Base-by-base conservation (phyloP, 1,139 yeast species). In the Lodderomyces jiufengensis region DNA sequence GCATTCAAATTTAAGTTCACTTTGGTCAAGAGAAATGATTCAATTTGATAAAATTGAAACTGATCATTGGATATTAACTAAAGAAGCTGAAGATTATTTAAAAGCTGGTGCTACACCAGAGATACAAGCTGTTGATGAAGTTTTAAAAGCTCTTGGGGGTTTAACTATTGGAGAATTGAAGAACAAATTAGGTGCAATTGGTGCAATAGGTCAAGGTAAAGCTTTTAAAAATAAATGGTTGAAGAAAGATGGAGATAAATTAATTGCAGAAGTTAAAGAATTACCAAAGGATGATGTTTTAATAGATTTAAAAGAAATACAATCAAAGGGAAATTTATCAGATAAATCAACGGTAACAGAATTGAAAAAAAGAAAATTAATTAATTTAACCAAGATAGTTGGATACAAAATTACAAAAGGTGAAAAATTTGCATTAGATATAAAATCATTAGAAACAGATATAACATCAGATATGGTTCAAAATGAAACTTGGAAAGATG, bases 151-250 rank as follows among this genome's bases (percentile, higher is more conserved):
- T 27, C 20, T 88, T 41, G 95, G 84, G 42, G 88, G 94, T 29
- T 73, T 92, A 53, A 84, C 85, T 54, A 81, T 92, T 48, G 60
- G 84, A 16, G 97, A 92, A 41, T 95, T 92, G 40, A 77, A 78
- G 48, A 60, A 78, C 41, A 77, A 82, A 46, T 70, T 90, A 61
- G 97, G 97, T 34, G 66, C 80, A 34, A 76, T 79, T 44, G 97
- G 97, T 41, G 81, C 83, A 51, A 75, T 90, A 45, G 99, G 98
- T 42, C 98, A 92, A 66, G 95, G 95, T 51, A 83, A 90, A 54
- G 98, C 97, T n/a, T 92, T 92, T 75, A 92, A 88, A 65, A 90
- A 90, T 61, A 95, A 95, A 34, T 92, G 99, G 99, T 80, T 92
- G 52, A 67, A 77, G 48, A 92, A 92, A 61, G 84, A 83, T 45